These are phyloP conservation scores for Rubia yunnanensis DNA, from an alignment of 257 asterid genomes.

Conservation along the genomic window DNA sequence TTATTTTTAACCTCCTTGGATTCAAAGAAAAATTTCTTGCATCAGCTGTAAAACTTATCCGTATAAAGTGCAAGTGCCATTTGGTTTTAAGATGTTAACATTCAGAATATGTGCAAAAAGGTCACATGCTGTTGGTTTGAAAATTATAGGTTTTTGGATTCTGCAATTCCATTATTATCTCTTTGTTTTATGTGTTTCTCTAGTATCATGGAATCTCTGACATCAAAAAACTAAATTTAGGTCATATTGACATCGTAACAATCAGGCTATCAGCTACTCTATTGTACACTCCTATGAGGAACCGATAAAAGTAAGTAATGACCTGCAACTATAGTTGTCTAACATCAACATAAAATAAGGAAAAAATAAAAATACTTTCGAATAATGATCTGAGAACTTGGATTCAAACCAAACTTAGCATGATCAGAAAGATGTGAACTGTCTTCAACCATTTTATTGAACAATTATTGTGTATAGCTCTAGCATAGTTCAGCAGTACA, in stretches of 20 bases:
- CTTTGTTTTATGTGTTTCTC: background rate
- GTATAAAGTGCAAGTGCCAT: background rate
- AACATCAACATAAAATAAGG: background rate
- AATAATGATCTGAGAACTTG: background rate
- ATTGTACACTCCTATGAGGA: background rate
- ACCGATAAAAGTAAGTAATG: background rate
- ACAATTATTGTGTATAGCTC: background rate
- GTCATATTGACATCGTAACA: background rate
- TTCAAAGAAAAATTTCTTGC: background rate
- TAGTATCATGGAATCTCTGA: background rate
- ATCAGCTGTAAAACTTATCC: background rate
- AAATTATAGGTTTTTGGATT: background rate
- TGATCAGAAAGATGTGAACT: background rate
- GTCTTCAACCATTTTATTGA: background rate
- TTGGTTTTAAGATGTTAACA: background rate
- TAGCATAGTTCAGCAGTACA: background rate
- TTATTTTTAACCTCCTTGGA: background rate
- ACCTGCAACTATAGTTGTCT: background rate
- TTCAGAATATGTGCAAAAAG: background rate
- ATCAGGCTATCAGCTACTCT: background rate
- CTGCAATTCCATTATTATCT: background rate
- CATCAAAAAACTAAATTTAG: background rate
- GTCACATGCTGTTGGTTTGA: background rate
- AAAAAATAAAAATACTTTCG: background rate
- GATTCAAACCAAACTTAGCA: background rate